Base-by-base conservation (phyloP, 257 asterid species). In the Cinchona pubescens region DNA sequence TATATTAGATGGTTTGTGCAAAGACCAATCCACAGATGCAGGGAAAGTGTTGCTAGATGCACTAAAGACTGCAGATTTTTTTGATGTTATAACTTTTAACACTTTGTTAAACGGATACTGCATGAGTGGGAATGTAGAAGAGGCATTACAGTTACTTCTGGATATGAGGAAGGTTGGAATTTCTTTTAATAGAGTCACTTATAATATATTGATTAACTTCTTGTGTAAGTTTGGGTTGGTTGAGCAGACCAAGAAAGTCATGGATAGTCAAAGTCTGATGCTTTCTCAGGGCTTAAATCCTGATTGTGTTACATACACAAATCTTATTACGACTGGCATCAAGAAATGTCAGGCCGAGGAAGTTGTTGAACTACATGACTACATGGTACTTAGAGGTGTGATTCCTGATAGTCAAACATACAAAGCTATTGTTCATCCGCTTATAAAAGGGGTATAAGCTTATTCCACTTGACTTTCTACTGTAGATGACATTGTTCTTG, bases 1-100 rank as follows among this genome's bases (percentile, higher is more conserved):
- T n/a, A 55, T 93, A 73, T 48, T 93, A 70, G 78, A 87, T 79
- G 91, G 95, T 71, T 85, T 90, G 30, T 90, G 93, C 88, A 90
- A 85, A 78, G 90, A 83, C 40, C 78, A 62, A 42, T 84, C 85
- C 5, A 29, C 80, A 8, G 87, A 87, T 67, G 64, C 70, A 51
- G 91, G 91, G 25, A 61, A 64, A 29, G 2, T 46, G 23, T 74
- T 93, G 81, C 70, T 80, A 42, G 88, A 79, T 34, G 88, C 81
- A 80, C 84, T 91, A 85, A 82, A 75, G 75, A 75, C 46, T 69
- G 71, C 81, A 66, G 84, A 78, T 73, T 75, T 83, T 48, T 87
- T 80, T 35, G 92, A 91, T 74, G 70, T 83, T 2, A 61, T 91
- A 25, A 85, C 89, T 32, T 88, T 78, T 76, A 87, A 90, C 84